A percentile compares a stretch with the other conserved stretches of the same genome.
Evolutionary conservation across 1,139 yeast species (phyloP).

Genomic region (Pichia sp.): DNA sequence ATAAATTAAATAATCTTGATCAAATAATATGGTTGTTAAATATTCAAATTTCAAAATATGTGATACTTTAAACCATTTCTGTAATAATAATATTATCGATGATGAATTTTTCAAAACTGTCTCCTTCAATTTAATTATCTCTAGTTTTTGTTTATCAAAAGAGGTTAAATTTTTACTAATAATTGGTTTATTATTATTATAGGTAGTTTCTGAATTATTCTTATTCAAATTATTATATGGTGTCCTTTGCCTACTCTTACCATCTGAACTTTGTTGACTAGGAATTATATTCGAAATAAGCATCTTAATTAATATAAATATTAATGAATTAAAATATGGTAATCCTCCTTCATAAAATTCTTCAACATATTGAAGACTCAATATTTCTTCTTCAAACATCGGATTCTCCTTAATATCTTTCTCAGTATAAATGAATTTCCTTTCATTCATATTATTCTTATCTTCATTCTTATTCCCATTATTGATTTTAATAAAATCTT

Average conservation of each 20-base stretch:
- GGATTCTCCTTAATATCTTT: conserved; percentile 29
- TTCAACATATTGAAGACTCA: conserved; percentile 52
- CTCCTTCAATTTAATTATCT: conserved; percentile 56
- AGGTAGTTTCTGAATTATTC: too few relatives aligned
- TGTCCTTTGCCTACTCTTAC: conserved; percentile 13
- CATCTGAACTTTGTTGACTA: conserved; percentile 14
- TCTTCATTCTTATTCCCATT: conserved; percentile 34
- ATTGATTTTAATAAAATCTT: conserved; percentile 62
- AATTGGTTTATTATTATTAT: conserved; percentile 13
- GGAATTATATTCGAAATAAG: conserved; percentile 41
- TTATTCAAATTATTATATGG: conserved; percentile 5
- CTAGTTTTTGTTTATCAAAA: conserved; percentile 37
- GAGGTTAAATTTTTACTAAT: conserved; percentile 11
- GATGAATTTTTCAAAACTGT: conserved; percentile 56
- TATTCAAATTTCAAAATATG: conserved; percentile 78
- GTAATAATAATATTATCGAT: conserved; percentile 43
- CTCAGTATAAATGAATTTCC: conserved; percentile 14
- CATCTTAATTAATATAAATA: conserved; percentile 56
- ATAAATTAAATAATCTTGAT: conserved; percentile 31
- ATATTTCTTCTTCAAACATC: conserved; percentile 31
- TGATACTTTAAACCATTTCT: conserved; percentile 72
- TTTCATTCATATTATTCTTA: neutral
- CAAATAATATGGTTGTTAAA: conserved; percentile 64
- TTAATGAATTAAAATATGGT: conserved; percentile 52
- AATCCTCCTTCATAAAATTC: conserved; percentile 46